Base-by-base conservation (phyloP, 495 filamentous ascomycete species). In the Thermochaetoides thermophila region DNA sequence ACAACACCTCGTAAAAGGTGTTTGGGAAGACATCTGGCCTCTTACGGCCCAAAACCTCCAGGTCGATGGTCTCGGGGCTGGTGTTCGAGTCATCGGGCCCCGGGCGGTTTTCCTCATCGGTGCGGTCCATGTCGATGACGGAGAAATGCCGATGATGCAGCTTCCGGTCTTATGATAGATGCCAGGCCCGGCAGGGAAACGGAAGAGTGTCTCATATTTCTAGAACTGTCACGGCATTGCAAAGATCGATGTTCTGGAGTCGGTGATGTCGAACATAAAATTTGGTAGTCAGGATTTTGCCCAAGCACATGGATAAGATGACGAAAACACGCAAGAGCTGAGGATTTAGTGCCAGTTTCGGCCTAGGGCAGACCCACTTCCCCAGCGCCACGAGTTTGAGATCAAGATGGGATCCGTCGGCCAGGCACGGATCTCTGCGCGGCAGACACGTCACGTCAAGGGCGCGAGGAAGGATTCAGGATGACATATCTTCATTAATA, bases 31-130 rank as follows among this genome's bases (percentile, higher is more conserved):
- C 55, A 7, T 64, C 61, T 3, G 84, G 84, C 27, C 84, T 60
- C 40, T 84, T 62, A 33, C 78, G 66, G 20, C 82, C 84, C 0
- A 89, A 59, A 8, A 66, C 63, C 32, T 84, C 79, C 32, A 87
- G 57, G n/a, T 53, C 57, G 18, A 38, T 19, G 6, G 25, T 26
- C 5, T 27, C 29, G n/a, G 29, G 9, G 9, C 30, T 31, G 14
- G 13, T 26, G 16, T n/a, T 27, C 5, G 26, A 15, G 18, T 34
- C 25, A 3, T 31, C 30, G 2, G 35, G 20, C 5, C 21, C 18
- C 16, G 38, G 13, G 28, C 7, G 16, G 33, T 40, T 11, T 6
- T 24, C 21, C 11, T 24, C 21, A 6, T 24, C 11, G 6, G 6
- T 24, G 21, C 21, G 21, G 6, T 6, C 21, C 21, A 24, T 24